Evolutionary conservation across 1,284 basidiomycete genomes (phyloP), one percentile per base, ranked within the genome.

Genomic region (Macrocystidia cucumis): DNA sequence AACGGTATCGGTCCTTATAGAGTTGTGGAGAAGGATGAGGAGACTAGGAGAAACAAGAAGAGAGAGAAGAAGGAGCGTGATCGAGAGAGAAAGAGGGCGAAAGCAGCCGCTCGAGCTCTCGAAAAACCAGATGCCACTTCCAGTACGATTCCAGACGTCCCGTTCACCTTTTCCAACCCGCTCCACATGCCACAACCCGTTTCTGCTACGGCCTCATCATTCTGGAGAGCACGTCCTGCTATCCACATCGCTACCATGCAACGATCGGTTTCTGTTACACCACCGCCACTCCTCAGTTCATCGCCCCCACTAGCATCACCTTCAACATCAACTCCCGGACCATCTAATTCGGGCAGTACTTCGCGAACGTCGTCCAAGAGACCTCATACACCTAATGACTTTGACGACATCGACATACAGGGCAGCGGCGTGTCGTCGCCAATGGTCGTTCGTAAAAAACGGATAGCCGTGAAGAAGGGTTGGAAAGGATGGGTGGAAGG

Each of bases 401-500:
- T 59, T 32, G 64, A 71, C 31, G 57, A 65, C 30, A 27, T 67
- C 8, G 38, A 49, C 14, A 22, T 37, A 34, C 52, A 60, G 35
- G 45, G 44, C 19, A 43, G 46, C 44, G 49, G 45, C 39, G 45
- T 57, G 32, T 47, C 51, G 24, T n/a, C n/a, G n/a, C 42, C 59
- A 5, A 43, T 42, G 26, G 55, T 51, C 25, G 46, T 54, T 13
- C 73, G 77, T 40, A 87, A 67, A 64, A 83, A 79, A 65, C 74
- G 85, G 17, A 63, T 72, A 13, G 78, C 77, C 1, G 78, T 75
- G 22, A 76, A 69, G 52, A 84, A 83, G 52, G 86, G 83, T 25
- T 91, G 88, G 76, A 89, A 85, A 60, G 83, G 83, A 34, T 88
- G 84, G 84, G 79, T 86, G 12, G 84, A 85, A 60, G 81, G 80